phyloP scores from a whole-genome alignment of 805 yeast species.

The Wickerhamiella domercqiae region DNA sequence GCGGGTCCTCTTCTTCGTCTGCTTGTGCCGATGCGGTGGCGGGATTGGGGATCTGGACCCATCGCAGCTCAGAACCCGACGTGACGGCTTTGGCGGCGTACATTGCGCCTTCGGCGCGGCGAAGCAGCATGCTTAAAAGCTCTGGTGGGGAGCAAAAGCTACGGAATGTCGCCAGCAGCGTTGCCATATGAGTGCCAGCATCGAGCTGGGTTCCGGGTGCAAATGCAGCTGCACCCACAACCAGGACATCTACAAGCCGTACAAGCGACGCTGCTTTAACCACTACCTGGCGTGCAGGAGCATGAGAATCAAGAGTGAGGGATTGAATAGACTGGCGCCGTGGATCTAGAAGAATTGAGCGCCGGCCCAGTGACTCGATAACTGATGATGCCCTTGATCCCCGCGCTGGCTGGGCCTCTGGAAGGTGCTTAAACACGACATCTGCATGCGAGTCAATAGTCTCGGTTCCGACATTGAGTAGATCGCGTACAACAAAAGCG shows the following conservation, averaged over 20 bases:
- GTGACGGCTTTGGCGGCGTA: constrained; percentile 33
- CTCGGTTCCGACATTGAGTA: constrained; percentile 44
- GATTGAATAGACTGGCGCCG: constrained; percentile 8
- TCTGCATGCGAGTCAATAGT: constrained; percentile 41
- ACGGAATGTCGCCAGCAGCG: constrained; percentile 55
- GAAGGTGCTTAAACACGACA: constrained; percentile 43
- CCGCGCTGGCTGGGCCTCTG: constrained; percentile 23
- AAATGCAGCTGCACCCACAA: constrained; percentile 52
- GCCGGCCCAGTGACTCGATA: constrained; percentile 32
- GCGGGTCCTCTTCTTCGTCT: neutral
- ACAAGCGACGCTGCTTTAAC: constrained; percentile 60
- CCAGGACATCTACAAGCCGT: constrained; percentile 62
- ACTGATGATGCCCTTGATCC: constrained; percentile 28
- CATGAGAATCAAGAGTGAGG: constrained; percentile 9
- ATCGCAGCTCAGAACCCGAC: constrained; percentile 15
- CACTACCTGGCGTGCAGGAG: constrained; percentile 28
- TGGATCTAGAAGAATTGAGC: constrained; percentile 4
- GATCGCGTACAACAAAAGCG: constrained; percentile 43
- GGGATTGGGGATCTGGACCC: constrained; percentile 1
- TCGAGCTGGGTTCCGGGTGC: constrained; percentile 26
- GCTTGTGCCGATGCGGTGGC: too few species aligned
- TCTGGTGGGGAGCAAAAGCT: constrained; percentile 45
- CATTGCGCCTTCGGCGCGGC: constrained; percentile 45
- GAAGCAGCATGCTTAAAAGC: constrained; percentile 37
- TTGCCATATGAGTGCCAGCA: constrained; percentile 45